phyloP scores from a whole-genome alignment of 2,329 filamentous ascomycete genomes.

The Drechslera avenae region DNA sequence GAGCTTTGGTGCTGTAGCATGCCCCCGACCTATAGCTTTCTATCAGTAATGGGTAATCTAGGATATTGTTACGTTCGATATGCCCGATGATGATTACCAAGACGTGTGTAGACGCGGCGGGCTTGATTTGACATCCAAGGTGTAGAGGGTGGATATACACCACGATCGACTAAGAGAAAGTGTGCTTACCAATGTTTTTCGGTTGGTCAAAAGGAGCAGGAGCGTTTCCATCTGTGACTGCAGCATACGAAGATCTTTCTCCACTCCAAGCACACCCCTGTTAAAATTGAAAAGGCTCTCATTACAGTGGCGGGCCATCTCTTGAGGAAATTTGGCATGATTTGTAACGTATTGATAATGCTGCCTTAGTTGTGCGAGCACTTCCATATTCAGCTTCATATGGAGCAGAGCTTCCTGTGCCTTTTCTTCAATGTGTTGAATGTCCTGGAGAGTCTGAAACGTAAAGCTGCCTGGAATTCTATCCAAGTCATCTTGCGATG shows the following conservation, averaged over 20 bases:
- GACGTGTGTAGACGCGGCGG: too few relatives aligned
- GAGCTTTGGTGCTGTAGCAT: constrained; percentile 45
- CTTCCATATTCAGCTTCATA: constrained; percentile 39
- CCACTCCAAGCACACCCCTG: constrained; percentile 8
- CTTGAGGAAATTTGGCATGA: constrained; percentile 8
- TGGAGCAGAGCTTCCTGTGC: constrained; percentile 43
- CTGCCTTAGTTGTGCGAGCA: constrained; percentile 31
- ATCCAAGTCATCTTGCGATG: background rate
- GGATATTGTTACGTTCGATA: too few relatives aligned
- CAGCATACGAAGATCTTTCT: constrained; percentile 22
- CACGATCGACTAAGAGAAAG: too few relatives aligned
- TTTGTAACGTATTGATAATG: constrained; percentile 16
- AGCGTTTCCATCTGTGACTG: constrained; percentile 22
- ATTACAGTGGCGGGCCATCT: constrained; percentile 9
- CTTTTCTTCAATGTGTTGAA: constrained; percentile 48
- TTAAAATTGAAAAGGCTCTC: constrained; percentile 18
- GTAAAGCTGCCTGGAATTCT: constrained; percentile 23
- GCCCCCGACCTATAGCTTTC: constrained; percentile 30
- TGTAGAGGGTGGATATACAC: too few relatives aligned
- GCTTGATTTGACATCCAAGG: too few relatives aligned
- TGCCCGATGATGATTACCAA: too few relatives aligned
- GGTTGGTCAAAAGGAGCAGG: constrained; percentile 19
- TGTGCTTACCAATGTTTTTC: constrained; percentile 28
- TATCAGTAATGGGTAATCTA: too few relatives aligned
- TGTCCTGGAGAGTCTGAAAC: constrained; percentile 39